Evolutionary conservation across 257 asterid genomes (phyloP), one percentile per base, ranked within the genome.

Genomic region (Thymus mandschuricus): DNA sequence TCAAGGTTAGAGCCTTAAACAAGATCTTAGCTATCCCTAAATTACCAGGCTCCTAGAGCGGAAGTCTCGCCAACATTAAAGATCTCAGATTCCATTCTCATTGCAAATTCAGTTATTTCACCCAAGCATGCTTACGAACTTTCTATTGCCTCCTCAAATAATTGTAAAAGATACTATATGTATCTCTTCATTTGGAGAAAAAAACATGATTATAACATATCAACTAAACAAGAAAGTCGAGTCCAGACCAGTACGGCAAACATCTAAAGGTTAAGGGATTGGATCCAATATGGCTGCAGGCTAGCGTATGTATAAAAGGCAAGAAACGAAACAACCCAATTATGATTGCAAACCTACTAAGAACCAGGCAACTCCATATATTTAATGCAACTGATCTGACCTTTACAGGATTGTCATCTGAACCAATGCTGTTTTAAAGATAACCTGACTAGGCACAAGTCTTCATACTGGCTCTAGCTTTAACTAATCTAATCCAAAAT

Each of bases 181-280:
- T 51, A 68, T 38, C 64, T 43, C 27, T 45, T 68, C 43, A 21
- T 40, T 44, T 21, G 21, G 21, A 10, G 8, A 55, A 9, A 45
- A 46, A 33, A 29, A 27, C 12, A 13, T 45, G 33, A 29, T 21
- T 38, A 21, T 21, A 21, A 41, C 9, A 5, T 68, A 43, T 11
- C 46, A 10, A 21, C 15, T 27, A 29, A 57, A 10, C 13, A 21
- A 34, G 44, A 35, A 46, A 61, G 64, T 38, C 7, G 1, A 13
- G 27, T 62, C 51, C 33, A 61, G 21, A 40, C n/a, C 64, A 58
- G 29, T 59, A 13, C 6, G 28, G 29, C 28, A 9, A 33, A 33
- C 4, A 59, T 59, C 60, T 29, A 50, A 55, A 43, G 64, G 13
- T 68, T 55, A 29, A 68, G 28, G 73, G 28, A 44, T 68, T 10